A percentile compares a stretch with the other conserved stretches of the same genome.
Evolutionary conservation across 495 filamentous ascomycete genomes (phyloP).

Genomic region (Hypoxylon fragiforme): DNA sequence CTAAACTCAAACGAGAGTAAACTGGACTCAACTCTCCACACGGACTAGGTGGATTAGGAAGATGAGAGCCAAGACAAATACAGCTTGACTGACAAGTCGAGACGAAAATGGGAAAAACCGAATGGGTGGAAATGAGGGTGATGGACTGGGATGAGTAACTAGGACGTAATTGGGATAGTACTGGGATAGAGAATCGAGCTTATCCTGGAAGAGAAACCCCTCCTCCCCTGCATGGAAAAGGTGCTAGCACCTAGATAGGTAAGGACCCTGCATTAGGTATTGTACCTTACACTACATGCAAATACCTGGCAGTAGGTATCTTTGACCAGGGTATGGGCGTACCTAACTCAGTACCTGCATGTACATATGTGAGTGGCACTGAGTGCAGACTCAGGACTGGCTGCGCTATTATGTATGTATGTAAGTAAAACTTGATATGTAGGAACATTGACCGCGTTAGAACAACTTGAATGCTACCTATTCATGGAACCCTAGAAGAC

Average conservation of each 20-base stretch:
- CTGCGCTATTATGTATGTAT: too few species aligned
- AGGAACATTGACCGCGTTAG: too few species aligned
- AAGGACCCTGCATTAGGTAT: too few species aligned
- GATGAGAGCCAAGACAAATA: conserved; percentile 12
- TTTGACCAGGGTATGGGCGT: too few species aligned
- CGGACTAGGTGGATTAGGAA: conserved; percentile 18
- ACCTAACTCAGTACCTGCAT: not conserved
- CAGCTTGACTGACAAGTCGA: conserved; percentile 12
- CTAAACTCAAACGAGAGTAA: not conserved
- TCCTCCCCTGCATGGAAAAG: conserved; percentile 30
- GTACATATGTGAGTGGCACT: too few species aligned
- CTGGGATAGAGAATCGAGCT: conserved; percentile 11
- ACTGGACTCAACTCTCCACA: conserved; percentile 1
- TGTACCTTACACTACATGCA: too few species aligned
- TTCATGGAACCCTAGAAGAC: too few species aligned
- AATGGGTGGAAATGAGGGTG: conserved; percentile 27
- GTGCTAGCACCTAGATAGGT: too few species aligned
- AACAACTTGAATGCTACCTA: too few species aligned
- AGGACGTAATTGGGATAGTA: conserved; percentile 2
- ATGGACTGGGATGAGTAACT: conserved; percentile 27
- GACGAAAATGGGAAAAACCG: conserved; percentile 27
- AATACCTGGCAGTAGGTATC: too few species aligned
- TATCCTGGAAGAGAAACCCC: conserved; percentile 17
- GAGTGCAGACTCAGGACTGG: too few species aligned
- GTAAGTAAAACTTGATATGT: too few species aligned